Evolutionary conservation across 163 green algal species (phyloP).

Genomic region (Prototheca wickerhamii): DNA sequence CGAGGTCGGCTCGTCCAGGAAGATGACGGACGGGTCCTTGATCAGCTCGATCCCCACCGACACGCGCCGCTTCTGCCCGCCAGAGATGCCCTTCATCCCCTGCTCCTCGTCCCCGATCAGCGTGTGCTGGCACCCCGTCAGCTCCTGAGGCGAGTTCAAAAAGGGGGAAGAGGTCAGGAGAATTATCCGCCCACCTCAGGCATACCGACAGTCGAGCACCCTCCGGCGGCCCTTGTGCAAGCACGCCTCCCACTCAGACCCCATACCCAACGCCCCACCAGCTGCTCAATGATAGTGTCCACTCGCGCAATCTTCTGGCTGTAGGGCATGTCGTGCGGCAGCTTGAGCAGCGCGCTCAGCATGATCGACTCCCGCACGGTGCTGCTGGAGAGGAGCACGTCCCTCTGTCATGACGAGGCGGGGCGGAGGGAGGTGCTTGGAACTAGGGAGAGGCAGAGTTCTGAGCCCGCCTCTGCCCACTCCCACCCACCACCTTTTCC

Average conservation of each 20-base stretch:
- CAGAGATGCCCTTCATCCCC: slow-evolving; percentile 54
- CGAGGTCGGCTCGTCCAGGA: slow-evolving; percentile 61
- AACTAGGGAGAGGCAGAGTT: not conserved
- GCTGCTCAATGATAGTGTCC: slow-evolving; percentile 47
- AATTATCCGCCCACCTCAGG: too few species aligned
- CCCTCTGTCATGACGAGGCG: slow-evolving; percentile 10
- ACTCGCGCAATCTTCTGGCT: slow-evolving; percentile 39
- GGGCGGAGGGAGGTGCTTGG: not conserved
- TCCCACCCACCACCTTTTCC: too few species aligned
- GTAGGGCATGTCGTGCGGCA: slow-evolving; percentile 39
- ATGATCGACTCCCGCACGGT: slow-evolving; percentile 59
- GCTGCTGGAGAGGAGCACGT: slow-evolving; percentile 29
- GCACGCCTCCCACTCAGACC: too few species aligned
- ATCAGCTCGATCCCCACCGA: slow-evolving; percentile 60
- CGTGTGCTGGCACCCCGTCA: slow-evolving; percentile 43
- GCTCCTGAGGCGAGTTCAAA: too few species aligned
- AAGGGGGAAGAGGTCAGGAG: not conserved
- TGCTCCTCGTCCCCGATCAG: slow-evolving; percentile 51
- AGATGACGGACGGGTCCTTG: slow-evolving; percentile 43
- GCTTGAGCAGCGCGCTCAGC: slow-evolving; percentile 50
- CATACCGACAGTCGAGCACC: too few species aligned
- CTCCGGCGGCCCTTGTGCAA: not conserved
- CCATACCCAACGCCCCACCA: slow-evolving; percentile 27
- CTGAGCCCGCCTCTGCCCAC: too few species aligned
- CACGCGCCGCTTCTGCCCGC: slow-evolving; percentile 54